Conservation (phyloP, 768 basidiomycete species). For the Panaeolus papilionaceus region DNA sequence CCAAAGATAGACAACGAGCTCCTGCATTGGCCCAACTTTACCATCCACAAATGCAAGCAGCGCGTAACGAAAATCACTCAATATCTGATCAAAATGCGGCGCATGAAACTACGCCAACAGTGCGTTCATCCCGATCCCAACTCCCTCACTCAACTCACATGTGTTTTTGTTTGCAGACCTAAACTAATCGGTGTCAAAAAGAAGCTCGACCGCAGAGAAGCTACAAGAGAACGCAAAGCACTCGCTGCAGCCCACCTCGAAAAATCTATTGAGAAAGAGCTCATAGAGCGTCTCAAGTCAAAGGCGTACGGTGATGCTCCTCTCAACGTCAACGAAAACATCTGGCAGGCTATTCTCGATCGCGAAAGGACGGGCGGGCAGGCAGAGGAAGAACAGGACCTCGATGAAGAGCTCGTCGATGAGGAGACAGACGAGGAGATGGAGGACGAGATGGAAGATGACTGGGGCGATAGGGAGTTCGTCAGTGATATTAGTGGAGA, state of each 20-base stretch:
- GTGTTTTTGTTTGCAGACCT: constrained; percentile 56
- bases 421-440: constrained; percentile 65
- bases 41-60: constrained; percentile 99
- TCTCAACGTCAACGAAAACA: constrained; percentile 96
- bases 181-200: constrained; percentile 96
- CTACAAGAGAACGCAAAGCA: constrained; percentile 93
- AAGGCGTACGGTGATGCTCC: constrained; percentile 98
- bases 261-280: constrained; percentile 93
- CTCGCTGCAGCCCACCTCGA: constrained; percentile 95
- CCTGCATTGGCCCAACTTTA: constrained; percentile 98
- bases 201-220: constrained; percentile 93
- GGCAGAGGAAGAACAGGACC: constrained; percentile 66
- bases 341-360: constrained; percentile 93
- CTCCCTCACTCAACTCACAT: not conserved
- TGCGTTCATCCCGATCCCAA: constrained; percentile 43
- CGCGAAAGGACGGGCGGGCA: constrained; percentile 67
- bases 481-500: constrained; percentile 79
- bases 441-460: constrained; percentile 55
- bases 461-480: constrained; percentile 71
- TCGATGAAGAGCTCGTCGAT: constrained; percentile 54
- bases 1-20: constrained; percentile 91
- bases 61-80: constrained; percentile 98
- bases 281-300: constrained; percentile 92
- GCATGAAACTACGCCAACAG: constrained; percentile 86
- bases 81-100: constrained; percentile 98